Base-by-base conservation (phyloP, 2,329 filamentous ascomycete genomes). In the Alternaria postmessia region DNA sequence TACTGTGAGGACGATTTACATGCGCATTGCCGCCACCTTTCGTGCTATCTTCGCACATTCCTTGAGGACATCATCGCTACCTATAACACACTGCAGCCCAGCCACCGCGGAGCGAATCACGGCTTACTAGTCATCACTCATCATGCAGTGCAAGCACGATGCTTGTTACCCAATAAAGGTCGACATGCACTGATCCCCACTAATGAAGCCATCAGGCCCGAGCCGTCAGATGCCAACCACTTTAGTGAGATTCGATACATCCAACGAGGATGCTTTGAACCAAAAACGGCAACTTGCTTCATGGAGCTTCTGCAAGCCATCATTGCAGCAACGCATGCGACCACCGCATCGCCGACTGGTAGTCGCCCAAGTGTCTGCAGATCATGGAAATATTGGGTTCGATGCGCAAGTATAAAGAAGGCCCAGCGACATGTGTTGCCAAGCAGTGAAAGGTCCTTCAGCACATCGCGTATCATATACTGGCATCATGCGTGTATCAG, bases 301-400 rank as follows among this genome's bases (percentile, higher is more conserved):
- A 44, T 26, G 48, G 51, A 49, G 48, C 42, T 48, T 12, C 43
- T 59, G 51, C 56, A 59, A 36, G 36, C 56, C 36, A 47, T 32
- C 18, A 42, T n/a, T 43, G 28, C 51, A 12, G 20, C 32, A 16
- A n/a, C 24, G 36, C 28, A 49, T 54, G 28, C n/a, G 53, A 28
- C 43, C 26, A 38, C 24, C 28, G 18, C 43, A 24, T 38, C 26
- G 36, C 39, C 30, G 38, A 48, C n/a, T 42, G 47, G 41, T 30
- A 32, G 7, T 32, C 11, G 43, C 28, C 5, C 14, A 9, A 34
- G 36, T 18, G 28, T 28, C 22, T 36, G 34, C 14, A 59, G 42
- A 49, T 48, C 43, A 42, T 49, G 36, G 18, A 32, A 43, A 32
- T n/a, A 28, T 38, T 32, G 18, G 16, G 14, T 7, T n/a, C 18